Percentiles rank a stretch among this genome's conserved stretches.
These are phyloP conservation scores for Dendrobium catenatum DNA, from an alignment of 106 monocot genomes.

Conservation along the genomic window DNA sequence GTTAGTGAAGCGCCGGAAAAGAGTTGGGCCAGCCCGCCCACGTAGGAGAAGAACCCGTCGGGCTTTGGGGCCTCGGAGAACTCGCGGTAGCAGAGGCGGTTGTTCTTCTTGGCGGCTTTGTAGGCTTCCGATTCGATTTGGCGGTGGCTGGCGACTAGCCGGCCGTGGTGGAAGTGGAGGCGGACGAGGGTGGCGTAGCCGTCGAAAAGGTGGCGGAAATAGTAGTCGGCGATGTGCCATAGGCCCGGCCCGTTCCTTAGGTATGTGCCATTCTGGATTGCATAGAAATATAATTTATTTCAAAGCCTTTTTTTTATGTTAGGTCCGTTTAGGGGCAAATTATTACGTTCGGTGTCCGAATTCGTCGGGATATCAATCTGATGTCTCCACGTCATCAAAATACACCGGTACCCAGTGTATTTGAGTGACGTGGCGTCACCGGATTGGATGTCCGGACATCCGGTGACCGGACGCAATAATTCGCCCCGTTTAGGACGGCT, in stretches of 20 bases:
- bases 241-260: slow-evolving; percentile 84
- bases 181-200: slow-evolving; percentile 89
- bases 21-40: slow-evolving; percentile 65
- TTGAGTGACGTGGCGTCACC: too few relatives aligned
- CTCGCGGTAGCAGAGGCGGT: slow-evolving; percentile 74
- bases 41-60: slow-evolving; percentile 42
- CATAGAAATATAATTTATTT: background rate
- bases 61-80: slow-evolving; percentile 77
- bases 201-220: slow-evolving; percentile 93
- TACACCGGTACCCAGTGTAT: too few relatives aligned
- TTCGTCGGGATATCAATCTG: too few relatives aligned
- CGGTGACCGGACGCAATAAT: too few relatives aligned
- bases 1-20: slow-evolving; percentile 88
- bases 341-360: too few relatives aligned
- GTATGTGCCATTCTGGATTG: slow-evolving; percentile 73
- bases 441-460: too few relatives aligned
- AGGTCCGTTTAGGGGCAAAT: too few relatives aligned
- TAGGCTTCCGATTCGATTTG: slow-evolving; percentile 92
- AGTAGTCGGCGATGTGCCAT: slow-evolving; percentile 80
- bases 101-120: slow-evolving; percentile 58
- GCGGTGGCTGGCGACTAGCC: slow-evolving; percentile 49
- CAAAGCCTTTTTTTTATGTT: too few relatives aligned
- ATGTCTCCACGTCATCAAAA: too few relatives aligned
- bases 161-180: slow-evolving; percentile 56
- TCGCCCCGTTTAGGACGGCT: too few relatives aligned